Evolutionary conservation across 2,329 filamentous ascomycete species (phyloP).

Genomic region (Colletotrichum sojae): DNA sequence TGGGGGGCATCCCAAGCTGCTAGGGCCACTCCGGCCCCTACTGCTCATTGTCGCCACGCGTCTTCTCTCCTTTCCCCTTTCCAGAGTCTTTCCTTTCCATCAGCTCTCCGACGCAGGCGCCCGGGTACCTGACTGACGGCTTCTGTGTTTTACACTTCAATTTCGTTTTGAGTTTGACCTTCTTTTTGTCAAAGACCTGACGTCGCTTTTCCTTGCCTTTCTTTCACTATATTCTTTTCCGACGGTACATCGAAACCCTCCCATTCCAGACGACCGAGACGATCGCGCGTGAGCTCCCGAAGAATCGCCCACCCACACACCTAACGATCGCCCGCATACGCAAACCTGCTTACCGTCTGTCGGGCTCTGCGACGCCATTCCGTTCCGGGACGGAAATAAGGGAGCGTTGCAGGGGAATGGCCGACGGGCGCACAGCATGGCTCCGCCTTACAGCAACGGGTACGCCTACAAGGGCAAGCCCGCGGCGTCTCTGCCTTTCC

Average conservation of each 20-base stretch:
- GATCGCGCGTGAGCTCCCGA: conserved; percentile 29
- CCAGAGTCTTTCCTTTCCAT: neutral
- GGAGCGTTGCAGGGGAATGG: conserved; percentile 46
- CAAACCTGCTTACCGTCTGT: conserved; percentile 23
- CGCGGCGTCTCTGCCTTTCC: conserved; percentile 23
- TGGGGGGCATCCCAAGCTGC: neutral
- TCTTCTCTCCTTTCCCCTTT: conserved; percentile 31
- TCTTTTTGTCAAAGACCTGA: neutral
- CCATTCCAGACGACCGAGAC: conserved; percentile 26
- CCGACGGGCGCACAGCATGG: conserved; percentile 46
- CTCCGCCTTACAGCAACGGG: conserved; percentile 56
- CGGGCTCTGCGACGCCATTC: conserved; percentile 22
- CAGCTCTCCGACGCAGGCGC: conserved; percentile 29
- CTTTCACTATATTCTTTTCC: neutral
- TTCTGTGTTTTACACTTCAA: neutral
- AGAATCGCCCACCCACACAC: conserved; percentile 7
- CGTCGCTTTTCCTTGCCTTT: conserved; percentile 5
- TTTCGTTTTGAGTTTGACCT: neutral
- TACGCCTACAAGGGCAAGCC: conserved; percentile 35
- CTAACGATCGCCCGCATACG: conserved; percentile 21
- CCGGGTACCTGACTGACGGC: neutral
- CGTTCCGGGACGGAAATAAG: conserved; percentile 33
- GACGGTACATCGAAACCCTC: conserved; percentile 1
- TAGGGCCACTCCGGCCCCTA: conserved; percentile 20
- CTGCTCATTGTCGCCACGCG: conserved; percentile 34